Evolutionary conservation across 73 alveolate genomes (phyloP), one percentile per base, ranked within the genome.

Genomic region (Breviolum minutum): DNA sequence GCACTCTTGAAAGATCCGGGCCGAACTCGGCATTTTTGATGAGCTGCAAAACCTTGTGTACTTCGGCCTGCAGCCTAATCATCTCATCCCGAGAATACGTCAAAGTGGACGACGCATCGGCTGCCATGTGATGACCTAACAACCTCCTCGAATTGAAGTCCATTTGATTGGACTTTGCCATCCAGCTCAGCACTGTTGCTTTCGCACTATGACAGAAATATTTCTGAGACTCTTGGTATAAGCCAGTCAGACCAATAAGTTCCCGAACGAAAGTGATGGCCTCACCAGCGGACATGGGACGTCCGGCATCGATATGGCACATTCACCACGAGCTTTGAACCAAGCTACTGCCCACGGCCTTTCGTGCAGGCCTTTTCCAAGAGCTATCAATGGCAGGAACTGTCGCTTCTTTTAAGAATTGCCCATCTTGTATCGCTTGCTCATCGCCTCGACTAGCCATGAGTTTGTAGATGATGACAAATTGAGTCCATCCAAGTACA

Each of bases 161-260:
- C 84, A n/a, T 74, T 12, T n/a, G 84, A 26, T 74, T 74, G 11
- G 84, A 74, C 84, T 74, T 74, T 4, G 84, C 84, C 84, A 74
- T 74, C 84, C 84, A 74, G 5, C 62, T n/a, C 62, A 74, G 16
- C 11, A 74, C 29, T 7, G 61, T 74, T 10, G 62, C 8, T 61
- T 74, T 74, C 7, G 84, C 84, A 26, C 84, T 74, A 61, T 74
- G 84, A 26, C 84, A 74, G 7, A 20, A 7, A 17, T 24, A 74
- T 5, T 13, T 22, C 17, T 10, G 84, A 20, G 61, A n/a, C 84
- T 11, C 6, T 10, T 8, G 24, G 20, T 24, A 6, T 12, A 24
- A 48, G 20, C 54, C 60, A 74, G 7, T 12, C 29, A 61, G 29
- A 13, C n/a, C n/a, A n/a, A 74, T 10, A 7, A 74, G 29, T 26